These are phyloP conservation scores for Torulaspora quercuum DNA, from an alignment of 805 yeast genomes.

Conservation along the genomic window DNA sequence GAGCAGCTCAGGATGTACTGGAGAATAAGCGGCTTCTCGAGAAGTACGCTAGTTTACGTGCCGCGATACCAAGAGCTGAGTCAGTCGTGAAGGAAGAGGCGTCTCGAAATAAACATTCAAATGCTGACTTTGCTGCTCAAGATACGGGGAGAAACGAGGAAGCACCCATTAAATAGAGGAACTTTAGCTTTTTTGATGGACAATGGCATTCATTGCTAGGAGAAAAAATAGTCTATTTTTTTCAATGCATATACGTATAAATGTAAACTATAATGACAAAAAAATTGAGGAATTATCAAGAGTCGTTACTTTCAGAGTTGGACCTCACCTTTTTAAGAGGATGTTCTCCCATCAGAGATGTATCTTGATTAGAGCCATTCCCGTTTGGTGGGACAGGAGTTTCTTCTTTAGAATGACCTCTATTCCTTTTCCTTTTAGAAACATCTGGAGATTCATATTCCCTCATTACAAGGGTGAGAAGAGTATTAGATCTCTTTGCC, in stretches of 20 bases:
- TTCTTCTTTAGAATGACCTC: slow-evolving; percentile 20
- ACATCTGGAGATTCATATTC: slow-evolving; percentile 64
- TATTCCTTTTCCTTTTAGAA: slow-evolving; percentile 46
- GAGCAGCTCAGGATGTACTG: slow-evolving; percentile 83
- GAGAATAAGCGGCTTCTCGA: slow-evolving; percentile 56
- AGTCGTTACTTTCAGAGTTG: background rate
- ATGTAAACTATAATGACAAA: no score
- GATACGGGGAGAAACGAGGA: no score
- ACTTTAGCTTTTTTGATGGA: no score
- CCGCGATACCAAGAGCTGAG: slow-evolving; percentile 46
- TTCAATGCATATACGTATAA: no score
- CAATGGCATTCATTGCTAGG: no score
- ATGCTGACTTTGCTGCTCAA: no score
- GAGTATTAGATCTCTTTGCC: slow-evolving; percentile 64
- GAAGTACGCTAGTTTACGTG: slow-evolving; percentile 56
- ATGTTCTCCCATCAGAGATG: no score
- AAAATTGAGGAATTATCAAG: no score
- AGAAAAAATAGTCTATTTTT: no score
- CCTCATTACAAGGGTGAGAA: slow-evolving; percentile 63
- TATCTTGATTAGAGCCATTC: slow-evolving; percentile 9
- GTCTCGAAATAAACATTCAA: no score
- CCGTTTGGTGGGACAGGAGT: slow-evolving; percentile 18
- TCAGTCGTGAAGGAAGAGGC: slow-evolving; percentile 28
- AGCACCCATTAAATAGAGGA: no score
- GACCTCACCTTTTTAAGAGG: slow-evolving; percentile 18